phyloP scores from a whole-genome alignment of 140 eudicot genomes.

The Senecio squalidus region DNA sequence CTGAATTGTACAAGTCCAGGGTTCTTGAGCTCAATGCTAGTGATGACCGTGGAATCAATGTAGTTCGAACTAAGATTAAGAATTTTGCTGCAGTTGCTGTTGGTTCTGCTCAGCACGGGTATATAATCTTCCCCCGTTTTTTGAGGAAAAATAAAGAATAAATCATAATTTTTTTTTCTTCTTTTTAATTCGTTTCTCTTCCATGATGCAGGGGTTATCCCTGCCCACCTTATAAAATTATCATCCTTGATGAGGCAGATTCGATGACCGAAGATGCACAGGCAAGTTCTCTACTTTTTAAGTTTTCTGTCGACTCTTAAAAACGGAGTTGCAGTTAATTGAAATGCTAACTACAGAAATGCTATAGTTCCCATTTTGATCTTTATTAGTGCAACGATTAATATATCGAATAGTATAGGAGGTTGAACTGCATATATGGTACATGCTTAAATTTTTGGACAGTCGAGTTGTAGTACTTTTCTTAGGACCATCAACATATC shows the following conservation, averaged over 20 bases:
- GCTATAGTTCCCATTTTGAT: neutral
- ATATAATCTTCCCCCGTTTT: neutral
- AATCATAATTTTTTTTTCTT: neutral
- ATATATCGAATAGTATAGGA: neutral
- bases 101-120: slow-evolving; percentile 82
- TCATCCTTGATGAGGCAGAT: slow-evolving; percentile 97
- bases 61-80: slow-evolving; percentile 96
- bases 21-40: slow-evolving; percentile 99
- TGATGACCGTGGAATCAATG: slow-evolving; percentile 99
- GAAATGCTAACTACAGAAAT: slow-evolving; percentile 1
- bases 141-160: neutral
- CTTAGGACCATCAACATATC: neutral
- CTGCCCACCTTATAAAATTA: slow-evolving; percentile 93
- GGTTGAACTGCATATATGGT: slow-evolving; percentile 5
- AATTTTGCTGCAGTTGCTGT: slow-evolving; percentile 97
- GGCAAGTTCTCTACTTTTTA: slow-evolving; percentile 34
- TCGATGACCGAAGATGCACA: slow-evolving; percentile 99
- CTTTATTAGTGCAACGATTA: neutral
- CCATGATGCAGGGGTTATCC: slow-evolving; percentile 71
- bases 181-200: slow-evolving; percentile 10
- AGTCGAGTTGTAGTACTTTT: neutral
- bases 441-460: slow-evolving; percentile 2
- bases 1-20: slow-evolving; percentile 92
- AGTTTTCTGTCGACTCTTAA: neutral
- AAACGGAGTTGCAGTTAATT: neutral